Conservation (phyloP, 1,284 basidiomycete genomes). For the Cryptococcus sp. region DNA sequence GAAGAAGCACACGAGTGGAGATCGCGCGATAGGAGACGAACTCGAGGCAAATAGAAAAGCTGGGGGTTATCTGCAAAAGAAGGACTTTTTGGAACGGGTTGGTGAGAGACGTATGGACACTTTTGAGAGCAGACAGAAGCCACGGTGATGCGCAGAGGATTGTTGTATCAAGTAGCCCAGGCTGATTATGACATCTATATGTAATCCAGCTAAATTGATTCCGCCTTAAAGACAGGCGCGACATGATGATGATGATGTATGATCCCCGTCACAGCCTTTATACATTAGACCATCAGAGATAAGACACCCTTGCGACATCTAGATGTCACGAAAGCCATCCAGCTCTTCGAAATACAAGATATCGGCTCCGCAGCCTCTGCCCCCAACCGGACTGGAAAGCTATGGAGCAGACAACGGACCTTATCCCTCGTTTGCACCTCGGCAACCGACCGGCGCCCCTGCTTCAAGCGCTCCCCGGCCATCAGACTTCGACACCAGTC, state of each 20-base stretch:
- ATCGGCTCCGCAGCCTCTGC: constrained; percentile 31
- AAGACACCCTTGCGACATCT: background rate
- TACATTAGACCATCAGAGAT: too few relatives aligned
- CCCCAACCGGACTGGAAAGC: constrained; percentile 8
- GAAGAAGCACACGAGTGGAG: constrained; percentile 34
- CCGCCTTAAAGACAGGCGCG: too few relatives aligned
- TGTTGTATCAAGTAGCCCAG: too few relatives aligned
- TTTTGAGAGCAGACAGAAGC: constrained; percentile 3
- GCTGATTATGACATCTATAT: too few relatives aligned
- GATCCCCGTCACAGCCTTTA: too few relatives aligned
- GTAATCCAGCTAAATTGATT: too few relatives aligned
- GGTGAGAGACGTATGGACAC: constrained; percentile 29
- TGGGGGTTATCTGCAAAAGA: constrained; percentile 43
- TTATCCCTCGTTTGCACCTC: constrained; percentile 15
- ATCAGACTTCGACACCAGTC: background rate
- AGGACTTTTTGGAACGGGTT: constrained; percentile 43
- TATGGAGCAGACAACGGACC: constrained; percentile 11
- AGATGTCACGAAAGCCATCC: constrained; percentile 17
- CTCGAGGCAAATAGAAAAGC: constrained; percentile 37
- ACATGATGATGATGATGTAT: too few relatives aligned
- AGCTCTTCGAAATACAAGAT: constrained; percentile 33
- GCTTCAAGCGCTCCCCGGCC: background rate
- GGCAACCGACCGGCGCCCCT: background rate
- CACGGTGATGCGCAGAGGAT: too few relatives aligned
- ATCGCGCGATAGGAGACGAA: constrained; percentile 27